A percentile compares a stretch with the other conserved stretches of the same genome.
Evolutionary conservation across 2,329 filamentous ascomycete genomes (phyloP).

Genomic region (Helotiales sp.): DNA sequence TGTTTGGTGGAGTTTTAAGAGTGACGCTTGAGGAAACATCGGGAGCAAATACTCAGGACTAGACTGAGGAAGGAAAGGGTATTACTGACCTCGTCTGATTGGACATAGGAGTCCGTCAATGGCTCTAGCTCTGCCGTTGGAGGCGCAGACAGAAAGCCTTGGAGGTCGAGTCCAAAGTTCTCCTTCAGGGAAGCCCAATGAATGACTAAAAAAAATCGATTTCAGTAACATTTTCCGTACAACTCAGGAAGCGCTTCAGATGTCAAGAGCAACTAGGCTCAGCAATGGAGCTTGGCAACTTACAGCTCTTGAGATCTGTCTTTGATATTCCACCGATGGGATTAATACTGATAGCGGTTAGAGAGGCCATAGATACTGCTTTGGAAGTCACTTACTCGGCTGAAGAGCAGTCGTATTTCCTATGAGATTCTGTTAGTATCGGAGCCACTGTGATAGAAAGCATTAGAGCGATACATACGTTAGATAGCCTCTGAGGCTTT

Average conservation of each 20-base stretch:
- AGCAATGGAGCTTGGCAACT: too few species aligned
- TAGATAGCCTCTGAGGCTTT: slow-evolving; percentile 58
- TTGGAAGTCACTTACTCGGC: slow-evolving; percentile 29
- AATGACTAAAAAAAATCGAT: slow-evolving; percentile 53
- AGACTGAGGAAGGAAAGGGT: too few species aligned
- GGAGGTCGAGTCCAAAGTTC: slow-evolving; percentile 66
- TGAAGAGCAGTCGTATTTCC: slow-evolving; percentile 65
- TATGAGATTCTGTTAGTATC: slow-evolving; percentile 5
- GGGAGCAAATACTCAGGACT: too few species aligned
- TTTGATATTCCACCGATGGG: slow-evolving; percentile 68
- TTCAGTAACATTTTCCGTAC: background rate
- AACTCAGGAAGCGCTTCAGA: background rate
- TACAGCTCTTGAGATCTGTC: slow-evolving; percentile 41
- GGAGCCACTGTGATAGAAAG: background rate
- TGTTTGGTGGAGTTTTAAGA: too few species aligned
- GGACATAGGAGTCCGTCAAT: slow-evolving; percentile 63
- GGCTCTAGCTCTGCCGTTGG: slow-evolving; percentile 70
- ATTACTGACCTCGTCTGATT: slow-evolving; percentile 53
- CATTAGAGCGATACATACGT: slow-evolving; percentile 47
- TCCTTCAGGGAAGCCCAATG: slow-evolving; percentile 56
- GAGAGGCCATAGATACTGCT: background rate
- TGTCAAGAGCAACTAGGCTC: background rate
- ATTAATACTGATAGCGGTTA: slow-evolving; percentile 51
- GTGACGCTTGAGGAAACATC: too few species aligned
- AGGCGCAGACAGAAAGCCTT: slow-evolving; percentile 66